Conservation (phyloP, 495 filamentous ascomycete genomes). For the Penicillium egyptiacum region DNA sequence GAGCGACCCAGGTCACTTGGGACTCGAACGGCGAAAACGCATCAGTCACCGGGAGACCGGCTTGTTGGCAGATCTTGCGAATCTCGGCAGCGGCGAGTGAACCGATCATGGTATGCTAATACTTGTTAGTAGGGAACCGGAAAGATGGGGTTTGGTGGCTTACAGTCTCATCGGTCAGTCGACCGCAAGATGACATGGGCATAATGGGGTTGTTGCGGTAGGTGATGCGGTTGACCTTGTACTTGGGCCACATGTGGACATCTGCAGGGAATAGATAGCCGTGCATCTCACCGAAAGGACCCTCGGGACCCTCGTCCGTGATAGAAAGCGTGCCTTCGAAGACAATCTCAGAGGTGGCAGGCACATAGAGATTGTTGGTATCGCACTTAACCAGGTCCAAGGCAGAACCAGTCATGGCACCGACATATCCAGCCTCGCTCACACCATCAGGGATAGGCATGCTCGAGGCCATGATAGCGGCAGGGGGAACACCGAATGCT, state of each 20-base stretch:
- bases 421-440: slow-evolving; percentile 38
- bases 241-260: slow-evolving; percentile 24
- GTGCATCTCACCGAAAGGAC: slow-evolving; percentile 43
- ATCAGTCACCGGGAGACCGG: slow-evolving; percentile 36
- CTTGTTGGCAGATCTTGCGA: slow-evolving; percentile 36
- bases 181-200: slow-evolving; percentile 36
- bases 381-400: slow-evolving; percentile 46
- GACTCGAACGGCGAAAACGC: slow-evolving; percentile 42
- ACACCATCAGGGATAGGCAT: slow-evolving; percentile 43
- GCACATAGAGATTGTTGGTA: slow-evolving; percentile 40
- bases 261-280: slow-evolving; percentile 40
- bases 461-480: slow-evolving; percentile 40
- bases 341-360: slow-evolving; percentile 42
- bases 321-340: slow-evolving; percentile 42
- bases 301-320: slow-evolving; percentile 34
- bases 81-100: slow-evolving; percentile 42
- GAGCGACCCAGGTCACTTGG: slow-evolving; percentile 42
- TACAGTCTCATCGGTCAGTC: slow-evolving; percentile 40
- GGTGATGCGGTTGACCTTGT: slow-evolving; percentile 43
- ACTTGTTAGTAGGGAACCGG: neutral
- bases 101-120: slow-evolving; percentile 40
- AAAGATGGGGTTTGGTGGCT: neutral
- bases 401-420: slow-evolving; percentile 36
- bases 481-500: slow-evolving; percentile 41
- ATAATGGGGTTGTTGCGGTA: slow-evolving; percentile 42